Evolutionary conservation across 2,329 filamentous ascomycete species (phyloP), one percentile per base, ranked within the genome.

Genomic region (Pyrenochaeta sp.): DNA sequence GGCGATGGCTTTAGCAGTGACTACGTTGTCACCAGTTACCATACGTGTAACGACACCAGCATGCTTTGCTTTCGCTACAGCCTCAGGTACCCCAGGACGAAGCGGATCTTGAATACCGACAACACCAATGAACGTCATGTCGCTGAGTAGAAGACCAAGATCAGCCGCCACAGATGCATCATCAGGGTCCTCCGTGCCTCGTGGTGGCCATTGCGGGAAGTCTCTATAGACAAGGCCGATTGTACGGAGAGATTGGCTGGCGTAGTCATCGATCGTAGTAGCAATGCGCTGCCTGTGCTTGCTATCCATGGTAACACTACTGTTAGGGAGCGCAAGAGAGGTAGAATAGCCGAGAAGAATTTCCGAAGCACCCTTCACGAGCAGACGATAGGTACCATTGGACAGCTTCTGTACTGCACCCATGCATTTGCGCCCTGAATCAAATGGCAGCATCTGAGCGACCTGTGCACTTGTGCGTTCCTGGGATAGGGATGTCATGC

Each of bases 171-270:
- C 49, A 87, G 83, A 21, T 9, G 78, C 71, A 61, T 90, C 86
- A 54, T 89, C 87, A 55, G 88, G 84, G 23, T 81, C 71, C 17
- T 76, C 51, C 80, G 41, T 78, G 84, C 18, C 82, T 9, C 51
- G 52, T 6, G 91, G 91, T 27, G 92, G 92, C 92, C 92, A 90
- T 45, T 85, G 83, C n/a, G 90, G 84, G 61, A 94, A 96, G 66
- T 96, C 92, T 51, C 87, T 88, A 76, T 91, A 96, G 46, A 92
- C 82, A 61, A 96, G 83, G 39, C 88, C 90, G 64, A 96, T 95
- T 1, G 92, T 96, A 56, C 92, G 86, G 27, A 96, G 82, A 7
- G 92, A 95, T 18, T 88, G 84, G 27, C 84, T 86, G 7, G 92
- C 92, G 71, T 96, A 96, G 9, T 85, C 79, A 1, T 79, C 75